A percentile compares a stretch with the other conserved stretches of the same genome.
phyloP scores from a whole-genome alignment of 441 rosid species.

The Adansonia gregorii region DNA sequence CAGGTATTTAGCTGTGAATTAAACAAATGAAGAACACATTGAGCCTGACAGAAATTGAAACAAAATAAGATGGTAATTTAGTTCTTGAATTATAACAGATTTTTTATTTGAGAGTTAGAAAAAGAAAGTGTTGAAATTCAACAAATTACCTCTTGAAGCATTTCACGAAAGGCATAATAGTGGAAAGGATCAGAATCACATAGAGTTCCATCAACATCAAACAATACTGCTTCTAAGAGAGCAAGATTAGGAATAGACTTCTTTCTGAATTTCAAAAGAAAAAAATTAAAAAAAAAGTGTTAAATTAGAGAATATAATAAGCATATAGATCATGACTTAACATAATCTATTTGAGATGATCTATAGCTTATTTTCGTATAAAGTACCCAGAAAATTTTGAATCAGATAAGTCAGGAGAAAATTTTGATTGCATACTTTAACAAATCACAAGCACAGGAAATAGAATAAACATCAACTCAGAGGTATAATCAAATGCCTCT shows the following conservation, averaged over 20 bases:
- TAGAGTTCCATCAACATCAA: constrained; percentile 93
- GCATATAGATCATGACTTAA: no score
- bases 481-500: background rate
- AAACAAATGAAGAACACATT: background rate
- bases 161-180: constrained; percentile 53
- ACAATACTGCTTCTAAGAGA: constrained; percentile 76
- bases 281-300: background rate
- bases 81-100: no score
- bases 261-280: constrained; percentile 47
- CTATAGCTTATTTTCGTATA: background rate
- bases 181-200: constrained; percentile 95
- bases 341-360: background rate
- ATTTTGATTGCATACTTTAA: no score
- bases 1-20: no score
- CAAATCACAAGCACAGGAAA: no score
- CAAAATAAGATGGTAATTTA: background rate
- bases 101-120: background rate
- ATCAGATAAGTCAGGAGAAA: no score
- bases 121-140: background rate
- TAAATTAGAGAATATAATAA: background rate
- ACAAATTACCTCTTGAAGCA: constrained; percentile 71
- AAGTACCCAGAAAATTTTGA: no score
- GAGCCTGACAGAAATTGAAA: background rate
- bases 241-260: constrained; percentile 58
- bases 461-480: background rate